These are phyloP conservation scores for Alternaria alternata DNA, from an alignment of 2,329 filamentous ascomycete genomes.

Conservation along the genomic window DNA sequence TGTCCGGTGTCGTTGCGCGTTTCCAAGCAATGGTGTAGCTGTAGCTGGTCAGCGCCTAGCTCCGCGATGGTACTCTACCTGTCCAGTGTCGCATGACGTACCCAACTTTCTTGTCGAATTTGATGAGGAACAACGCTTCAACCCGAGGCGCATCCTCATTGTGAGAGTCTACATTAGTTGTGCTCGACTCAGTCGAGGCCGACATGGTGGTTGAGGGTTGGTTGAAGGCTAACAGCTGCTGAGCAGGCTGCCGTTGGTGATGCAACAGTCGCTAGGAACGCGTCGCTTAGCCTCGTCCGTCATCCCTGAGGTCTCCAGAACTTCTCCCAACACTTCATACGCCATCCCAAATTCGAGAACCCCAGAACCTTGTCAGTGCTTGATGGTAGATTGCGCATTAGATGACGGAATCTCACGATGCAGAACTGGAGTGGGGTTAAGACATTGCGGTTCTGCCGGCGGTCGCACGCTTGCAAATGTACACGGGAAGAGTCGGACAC, in stretches of 20 bases:
- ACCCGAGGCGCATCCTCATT: slow-evolving; percentile 35
- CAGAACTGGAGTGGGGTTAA: neutral
- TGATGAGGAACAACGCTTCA: slow-evolving; percentile 86
- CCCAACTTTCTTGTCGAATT: slow-evolving; percentile 91
- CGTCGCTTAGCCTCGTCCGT: slow-evolving; percentile 8
- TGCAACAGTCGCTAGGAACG: slow-evolving; percentile 11
- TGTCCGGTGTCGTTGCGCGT: slow-evolving; percentile 69
- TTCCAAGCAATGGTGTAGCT: slow-evolving; percentile 90
- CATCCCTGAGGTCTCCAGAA: neutral
- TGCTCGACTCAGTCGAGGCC: slow-evolving; percentile 36
- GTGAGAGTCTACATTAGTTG: slow-evolving; percentile 35
- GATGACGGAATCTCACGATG: neutral
- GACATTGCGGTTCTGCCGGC: neutral
- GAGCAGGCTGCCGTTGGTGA: slow-evolving; percentile 4
- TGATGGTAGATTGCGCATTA: neutral
- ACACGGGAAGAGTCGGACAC: too few species aligned
- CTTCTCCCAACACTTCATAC: neutral
- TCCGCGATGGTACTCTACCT: slow-evolving; percentile 1
- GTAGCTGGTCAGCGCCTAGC: slow-evolving; percentile 18
- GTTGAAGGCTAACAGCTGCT: slow-evolving; percentile 6
- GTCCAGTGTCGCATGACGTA: slow-evolving; percentile 55
- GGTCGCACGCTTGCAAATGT: too few species aligned
- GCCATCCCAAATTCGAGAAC: neutral
- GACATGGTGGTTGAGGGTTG: slow-evolving; percentile 17
- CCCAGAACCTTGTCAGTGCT: neutral